Evolutionary conservation across 441 rosid genomes (phyloP).

Genomic region (Euphorbia schlechtendalii): DNA sequence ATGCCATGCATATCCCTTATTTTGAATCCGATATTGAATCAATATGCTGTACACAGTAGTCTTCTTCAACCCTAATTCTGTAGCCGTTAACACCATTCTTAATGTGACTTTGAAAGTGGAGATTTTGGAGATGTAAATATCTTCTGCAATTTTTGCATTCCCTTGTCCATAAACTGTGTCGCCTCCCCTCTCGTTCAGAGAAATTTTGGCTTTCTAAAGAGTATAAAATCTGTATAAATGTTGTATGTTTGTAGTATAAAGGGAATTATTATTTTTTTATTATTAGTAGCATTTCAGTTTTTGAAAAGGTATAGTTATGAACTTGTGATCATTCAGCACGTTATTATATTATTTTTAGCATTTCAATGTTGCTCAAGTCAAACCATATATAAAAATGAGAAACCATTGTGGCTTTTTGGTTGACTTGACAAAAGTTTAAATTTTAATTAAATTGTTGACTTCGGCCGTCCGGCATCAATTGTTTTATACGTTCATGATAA

Average conservation of each 20-base stretch:
- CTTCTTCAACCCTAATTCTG: no score
- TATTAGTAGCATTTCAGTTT: background rate
- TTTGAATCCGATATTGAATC: no score
- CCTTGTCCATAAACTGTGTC: no score
- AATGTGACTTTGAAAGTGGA: no score
- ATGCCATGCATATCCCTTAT: no score
- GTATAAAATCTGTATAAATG: conserved; percentile 1
- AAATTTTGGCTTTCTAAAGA: conserved; percentile 14
- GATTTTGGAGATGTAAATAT: no score
- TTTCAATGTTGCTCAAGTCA: background rate
- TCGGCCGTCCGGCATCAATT: background rate
- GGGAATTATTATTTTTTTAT: background rate
- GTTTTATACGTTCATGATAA: background rate
- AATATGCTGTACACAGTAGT: no score
- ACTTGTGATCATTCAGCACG: conserved; percentile 1
- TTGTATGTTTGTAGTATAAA: conserved; percentile 12
- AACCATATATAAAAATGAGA: background rate
- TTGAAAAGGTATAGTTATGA: background rate
- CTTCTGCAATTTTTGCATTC: no score
- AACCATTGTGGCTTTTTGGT: background rate
- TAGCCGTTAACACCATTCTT: no score
- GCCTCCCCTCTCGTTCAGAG: no score
- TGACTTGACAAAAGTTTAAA: background rate
- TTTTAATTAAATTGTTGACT: conserved; percentile 4
- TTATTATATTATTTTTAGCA: background rate